Base-by-base conservation (phyloP, 495 filamentous ascomycete species). In the Thermothielavioides terrestris region DNA sequence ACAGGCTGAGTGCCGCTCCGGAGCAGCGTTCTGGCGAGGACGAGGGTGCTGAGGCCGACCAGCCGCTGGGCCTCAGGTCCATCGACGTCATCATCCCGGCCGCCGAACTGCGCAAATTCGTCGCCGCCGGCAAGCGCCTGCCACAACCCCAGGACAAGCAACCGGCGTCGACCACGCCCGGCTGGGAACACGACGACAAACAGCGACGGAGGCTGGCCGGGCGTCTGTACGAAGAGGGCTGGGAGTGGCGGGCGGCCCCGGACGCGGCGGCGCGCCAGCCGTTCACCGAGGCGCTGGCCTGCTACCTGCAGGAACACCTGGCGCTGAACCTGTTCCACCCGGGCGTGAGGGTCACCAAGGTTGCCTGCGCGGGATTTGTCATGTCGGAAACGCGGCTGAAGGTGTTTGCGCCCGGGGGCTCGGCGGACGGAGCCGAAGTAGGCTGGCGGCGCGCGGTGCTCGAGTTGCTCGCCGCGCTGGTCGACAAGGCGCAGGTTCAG, bases 281-380 rank as follows among this genome's bases (percentile, higher is more conserved):
- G 6, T 73, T 76, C 47, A 66, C 64, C 0, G 63, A 74, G 15
- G 70, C 73, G 6, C 50, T 76, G 6, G 68, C 63, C 0, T 42
- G 39, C 2, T 75, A 76, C 36, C 10, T 72, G 1, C 54, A 64
- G 34, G 61, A 69, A 20, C 67, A 72, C 31, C 44, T 74, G 0
- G 71, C 59, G 0, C 42, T 76, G 10, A 62, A 72, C 42, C 28
- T 76, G 42, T 74, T 72, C 37, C 71, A 74, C 42, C 71, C 71
- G 0, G 59, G 63, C 3, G 69, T 74, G 1, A 57, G 73, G 27
- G 55, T 76, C 27, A 54, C 49, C 11, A 68, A 69, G 35, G 63
- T 75, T 6, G 68, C 68, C 0, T 75, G 71, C 36, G 69, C 67
- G 4, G 71, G 69, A 0, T 76, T 75, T 35, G 67, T 65, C 47